Evolutionary conservation across 2,329 filamentous ascomycete species (phyloP), one percentile per base, ranked within the genome.

Genomic region (Alternaria brassicicola): DNA sequence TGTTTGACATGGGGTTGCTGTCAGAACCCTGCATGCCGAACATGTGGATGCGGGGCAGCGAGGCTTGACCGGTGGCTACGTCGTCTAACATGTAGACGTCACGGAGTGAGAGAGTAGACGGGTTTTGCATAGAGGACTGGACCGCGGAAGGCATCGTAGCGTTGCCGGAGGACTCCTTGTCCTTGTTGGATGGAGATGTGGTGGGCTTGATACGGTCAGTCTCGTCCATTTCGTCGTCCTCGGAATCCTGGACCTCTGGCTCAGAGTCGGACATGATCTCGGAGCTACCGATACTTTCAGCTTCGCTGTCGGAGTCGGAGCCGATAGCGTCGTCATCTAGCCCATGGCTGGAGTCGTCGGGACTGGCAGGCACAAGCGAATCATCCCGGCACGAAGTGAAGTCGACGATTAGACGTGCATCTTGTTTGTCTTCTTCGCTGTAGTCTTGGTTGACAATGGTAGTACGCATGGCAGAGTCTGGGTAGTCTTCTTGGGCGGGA

Each of bases 261-360:
- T 58, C 61, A n/a, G 43, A 59, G 15, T 52, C 49, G 23, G 55
- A 55, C 7, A 55, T 36, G 3, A 41, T 30, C 3, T 62, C 53
- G 6, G 61, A 63, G 26, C 52, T 59, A 43, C 33, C 61, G 23
- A 62, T 39, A 35, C 61, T 57, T 17, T 45, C 62, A 31, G 41
- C 52, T 15, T 59, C 59, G 43, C 56, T 63, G 33, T 64, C 60
- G 8, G 62, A 39, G 28, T 65, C 57, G 12, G 38, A 25, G 9
- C 43, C 57, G 10, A 50, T 12, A 9, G 19, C 41, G 10, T 46
- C 36, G 15, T 50, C 51, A 12, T 52, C 48, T 15, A 62, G 61
- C n/a, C 49, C 62, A 17, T 57, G 31, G 21, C 30, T 43, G 9
- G 30, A 31, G 28, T 23, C 21, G 39, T 28, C 23, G 3, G 41